Conservation (phyloP, 2,329 filamentous ascomycete species). For the Ophiostoma himal-ulmi region DNA sequence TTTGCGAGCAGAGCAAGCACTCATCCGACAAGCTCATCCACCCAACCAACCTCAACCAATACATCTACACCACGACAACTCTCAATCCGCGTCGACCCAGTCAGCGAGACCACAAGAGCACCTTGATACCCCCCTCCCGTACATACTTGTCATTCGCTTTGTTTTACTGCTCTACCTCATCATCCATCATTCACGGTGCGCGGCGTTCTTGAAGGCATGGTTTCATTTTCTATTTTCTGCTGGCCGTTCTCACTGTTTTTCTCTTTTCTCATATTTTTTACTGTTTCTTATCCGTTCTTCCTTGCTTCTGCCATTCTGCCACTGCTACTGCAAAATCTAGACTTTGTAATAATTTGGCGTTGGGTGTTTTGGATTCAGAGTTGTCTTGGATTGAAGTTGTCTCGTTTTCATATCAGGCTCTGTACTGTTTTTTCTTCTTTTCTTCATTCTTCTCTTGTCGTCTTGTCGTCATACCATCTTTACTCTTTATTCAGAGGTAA, state of each 20-base stretch:
- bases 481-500: background rate
- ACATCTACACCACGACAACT: background rate
- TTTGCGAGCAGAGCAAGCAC: no score
- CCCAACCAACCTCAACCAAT: background rate
- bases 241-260: background rate
- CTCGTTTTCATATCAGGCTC: background rate
- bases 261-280: no score
- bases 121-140: background rate
- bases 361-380: background rate
- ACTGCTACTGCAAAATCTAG: background rate
- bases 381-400: background rate
- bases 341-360: conserved; percentile 5
- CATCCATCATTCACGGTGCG: background rate
- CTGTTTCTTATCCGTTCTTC: no score
- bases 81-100: no score
- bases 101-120: no score
- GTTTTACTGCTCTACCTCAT: background rate
- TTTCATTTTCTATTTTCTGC: background rate
- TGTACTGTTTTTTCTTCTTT: background rate
- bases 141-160: background rate
- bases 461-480: background rate
- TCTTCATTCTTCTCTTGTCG: background rate
- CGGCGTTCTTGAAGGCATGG: background rate
- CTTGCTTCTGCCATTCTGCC: background rate
- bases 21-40: no score